Percentiles rank a stretch among this genome's conserved stretches.
Conservation (phyloP, 345 rosid genomes). For the Iberis pinnata region DNA sequence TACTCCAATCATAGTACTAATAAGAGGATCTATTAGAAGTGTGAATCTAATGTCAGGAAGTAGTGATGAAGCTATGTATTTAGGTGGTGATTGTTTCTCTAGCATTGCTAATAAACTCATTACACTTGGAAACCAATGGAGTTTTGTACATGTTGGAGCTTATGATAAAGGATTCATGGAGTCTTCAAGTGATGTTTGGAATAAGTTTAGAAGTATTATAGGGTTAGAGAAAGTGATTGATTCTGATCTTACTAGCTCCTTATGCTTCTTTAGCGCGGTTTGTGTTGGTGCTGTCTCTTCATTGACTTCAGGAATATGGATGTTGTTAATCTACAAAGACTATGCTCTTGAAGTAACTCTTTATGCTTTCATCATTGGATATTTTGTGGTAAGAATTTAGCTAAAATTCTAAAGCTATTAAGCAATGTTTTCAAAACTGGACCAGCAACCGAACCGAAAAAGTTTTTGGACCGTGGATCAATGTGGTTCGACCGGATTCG, state of each 20-base stretch:
- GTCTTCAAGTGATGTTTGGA: constrained; percentile 70
- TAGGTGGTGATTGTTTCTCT: constrained; percentile 60
- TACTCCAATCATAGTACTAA: constrained; percentile 42
- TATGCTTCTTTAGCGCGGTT: constrained; percentile 66
- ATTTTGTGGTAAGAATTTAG: constrained; percentile 51
- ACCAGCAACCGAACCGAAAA: too few relatives aligned
- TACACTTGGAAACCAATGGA: constrained; percentile 64
- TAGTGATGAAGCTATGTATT: constrained; percentile 59
- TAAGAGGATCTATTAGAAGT: constrained; percentile 53
- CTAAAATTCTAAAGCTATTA: neutral
- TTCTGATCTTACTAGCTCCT: constrained; percentile 63
- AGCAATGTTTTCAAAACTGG: too few relatives aligned
- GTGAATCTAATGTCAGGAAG: constrained; percentile 44
- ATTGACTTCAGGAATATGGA: constrained; percentile 62
- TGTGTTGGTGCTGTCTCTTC: constrained; percentile 54
- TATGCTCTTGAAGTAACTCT: constrained; percentile 57
- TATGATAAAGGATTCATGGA: constrained; percentile 59
- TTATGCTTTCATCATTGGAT: constrained; percentile 68
- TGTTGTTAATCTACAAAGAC: constrained; percentile 41
- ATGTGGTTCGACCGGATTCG: too few relatives aligned
- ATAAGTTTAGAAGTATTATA: constrained; percentile 26
- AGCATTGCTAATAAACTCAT: constrained; percentile 41
- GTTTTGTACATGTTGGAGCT: constrained; percentile 69
- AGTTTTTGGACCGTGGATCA: too few relatives aligned
- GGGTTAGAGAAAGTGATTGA: constrained; percentile 49